Conservation (phyloP, 345 rosid genomes). For the Citrus hindsii region DNA sequence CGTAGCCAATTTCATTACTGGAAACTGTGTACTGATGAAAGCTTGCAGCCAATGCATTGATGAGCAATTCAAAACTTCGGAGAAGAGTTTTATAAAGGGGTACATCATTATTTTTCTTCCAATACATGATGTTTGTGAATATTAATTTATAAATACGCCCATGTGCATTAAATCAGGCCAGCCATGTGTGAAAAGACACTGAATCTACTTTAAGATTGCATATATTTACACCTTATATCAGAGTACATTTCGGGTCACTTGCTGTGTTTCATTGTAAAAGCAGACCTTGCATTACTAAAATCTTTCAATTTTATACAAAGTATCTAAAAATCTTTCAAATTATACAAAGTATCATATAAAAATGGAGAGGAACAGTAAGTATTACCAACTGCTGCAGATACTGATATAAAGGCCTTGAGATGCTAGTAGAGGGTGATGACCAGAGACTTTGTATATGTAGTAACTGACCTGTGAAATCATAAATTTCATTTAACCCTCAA, state of each 20-base stretch:
- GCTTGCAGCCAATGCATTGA: not conserved
- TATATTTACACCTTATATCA: not conserved
- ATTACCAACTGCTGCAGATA: slow-evolving; percentile 69
- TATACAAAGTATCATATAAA: not conserved
- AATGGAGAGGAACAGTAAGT: not conserved
- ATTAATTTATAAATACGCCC: not conserved
- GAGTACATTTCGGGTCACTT: not conserved
- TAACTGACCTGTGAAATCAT: slow-evolving; percentile 35
- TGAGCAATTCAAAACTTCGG: not conserved
- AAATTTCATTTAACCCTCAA: not conserved
- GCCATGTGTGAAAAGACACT: not conserved
- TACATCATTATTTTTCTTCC: not conserved
- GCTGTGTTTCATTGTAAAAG: not conserved
- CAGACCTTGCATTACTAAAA: not conserved
- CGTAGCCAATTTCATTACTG: not conserved
- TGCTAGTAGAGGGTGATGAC: slow-evolving; percentile 32
- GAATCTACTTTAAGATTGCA: not conserved
- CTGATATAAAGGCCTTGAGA: slow-evolving; percentile 54
- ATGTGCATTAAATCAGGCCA: not conserved
- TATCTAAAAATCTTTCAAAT: not conserved
- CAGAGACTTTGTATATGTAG: slow-evolving; percentile 34
- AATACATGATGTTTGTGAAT: not conserved
- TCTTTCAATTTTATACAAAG: not conserved
- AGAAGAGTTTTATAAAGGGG: not conserved
- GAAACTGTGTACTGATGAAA: not conserved